A percentile compares a stretch with the other conserved stretches of the same genome.
Evolutionary conservation across 2,329 filamentous ascomycete species (phyloP).

Genomic region (Hypoxylon sp.): DNA sequence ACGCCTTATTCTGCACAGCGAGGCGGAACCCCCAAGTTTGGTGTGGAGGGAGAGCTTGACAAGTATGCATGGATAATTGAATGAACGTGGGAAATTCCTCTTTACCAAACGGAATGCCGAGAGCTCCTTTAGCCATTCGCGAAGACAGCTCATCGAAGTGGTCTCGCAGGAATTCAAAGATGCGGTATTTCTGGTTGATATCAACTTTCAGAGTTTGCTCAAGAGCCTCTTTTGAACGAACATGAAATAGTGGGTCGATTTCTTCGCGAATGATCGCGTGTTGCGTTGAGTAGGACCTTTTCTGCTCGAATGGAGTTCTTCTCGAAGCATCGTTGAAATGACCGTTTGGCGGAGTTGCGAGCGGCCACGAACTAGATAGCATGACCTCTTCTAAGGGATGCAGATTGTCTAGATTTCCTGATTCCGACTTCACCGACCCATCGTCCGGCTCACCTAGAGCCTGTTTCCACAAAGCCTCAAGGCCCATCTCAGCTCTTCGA

Average conservation of each 20-base stretch:
- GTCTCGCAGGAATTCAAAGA: conserved; percentile 46
- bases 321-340: conserved; percentile 28
- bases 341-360: conserved; percentile 15
- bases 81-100: conserved; percentile 37
- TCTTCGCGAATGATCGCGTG: not conserved
- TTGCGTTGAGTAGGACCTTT: conserved; percentile 45
- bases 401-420: conserved; percentile 34
- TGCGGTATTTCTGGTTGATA: conserved; percentile 44
- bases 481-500: conserved; percentile 64
- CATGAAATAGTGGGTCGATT: conserved; percentile 18
- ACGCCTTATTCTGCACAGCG: conserved; percentile 49
- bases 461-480: conserved; percentile 67
- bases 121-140: conserved; percentile 2
- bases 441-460: conserved; percentile 40
- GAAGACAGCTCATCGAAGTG: conserved; percentile 43
- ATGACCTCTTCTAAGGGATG: conserved; percentile 42
- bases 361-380: conserved; percentile 29
- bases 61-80: conserved; percentile 48
- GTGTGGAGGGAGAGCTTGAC: conserved; percentile 48
- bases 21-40: conserved; percentile 55
- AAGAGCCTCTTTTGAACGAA: conserved; percentile 36
- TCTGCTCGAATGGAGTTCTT: conserved; percentile 36
- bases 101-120: conserved; percentile 4
- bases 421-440: conserved; percentile 20
- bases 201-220: conserved; percentile 43